Evolutionary conservation across 495 filamentous ascomycete genomes (phyloP), one percentile per base, ranked within the genome.

Genomic region (Aspergillus heteromorphus): DNA sequence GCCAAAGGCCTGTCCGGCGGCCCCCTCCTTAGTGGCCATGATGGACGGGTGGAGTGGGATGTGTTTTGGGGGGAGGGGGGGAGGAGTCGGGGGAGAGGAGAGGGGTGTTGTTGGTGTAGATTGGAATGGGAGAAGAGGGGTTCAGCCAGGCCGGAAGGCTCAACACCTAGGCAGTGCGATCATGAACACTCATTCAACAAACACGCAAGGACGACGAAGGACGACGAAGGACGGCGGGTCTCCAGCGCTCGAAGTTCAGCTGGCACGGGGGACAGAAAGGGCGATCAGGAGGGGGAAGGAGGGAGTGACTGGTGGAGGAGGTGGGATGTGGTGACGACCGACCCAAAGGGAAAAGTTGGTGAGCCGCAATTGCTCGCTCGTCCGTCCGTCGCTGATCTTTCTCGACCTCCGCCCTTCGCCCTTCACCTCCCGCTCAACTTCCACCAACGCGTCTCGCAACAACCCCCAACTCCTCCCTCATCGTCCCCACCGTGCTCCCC

Each of bases 21-120:
- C 66, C 59, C 70, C 75, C 58, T 73, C 65, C 68, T 86, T 85
- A 67, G 84, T 79, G 71, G 87, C 83, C 89, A 93, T 93, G 54
- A 57, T 78, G 56, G 69, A 53, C 48, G n/a, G n/a, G 51, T 17
- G 58, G 23, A 40, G 43, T 18, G 31, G 49, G 49, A 59, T 57
- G 55, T 53, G 55, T 53, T 62, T 54, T 57, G 58, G 51, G 52
- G n/a, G n/a, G n/a, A n/a, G n/a, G n/a, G n/a, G n/a, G n/a, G n/a
- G n/a, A n/a, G n/a, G n/a, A n/a, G n/a, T n/a, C n/a, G n/a, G n/a
- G n/a, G n/a, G n/a, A n/a, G n/a, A n/a, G n/a, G n/a, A n/a, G n/a
- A n/a, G n/a, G n/a, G n/a, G n/a, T n/a, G n/a, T n/a, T n/a, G n/a
- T 41, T 48, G 51, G 51, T 23, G 52, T 51, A 57, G 45, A 53